These are phyloP conservation scores for Coniochaeta sp. DNA, from an alignment of 2,329 filamentous ascomycete species.

Conservation along the genomic window DNA sequence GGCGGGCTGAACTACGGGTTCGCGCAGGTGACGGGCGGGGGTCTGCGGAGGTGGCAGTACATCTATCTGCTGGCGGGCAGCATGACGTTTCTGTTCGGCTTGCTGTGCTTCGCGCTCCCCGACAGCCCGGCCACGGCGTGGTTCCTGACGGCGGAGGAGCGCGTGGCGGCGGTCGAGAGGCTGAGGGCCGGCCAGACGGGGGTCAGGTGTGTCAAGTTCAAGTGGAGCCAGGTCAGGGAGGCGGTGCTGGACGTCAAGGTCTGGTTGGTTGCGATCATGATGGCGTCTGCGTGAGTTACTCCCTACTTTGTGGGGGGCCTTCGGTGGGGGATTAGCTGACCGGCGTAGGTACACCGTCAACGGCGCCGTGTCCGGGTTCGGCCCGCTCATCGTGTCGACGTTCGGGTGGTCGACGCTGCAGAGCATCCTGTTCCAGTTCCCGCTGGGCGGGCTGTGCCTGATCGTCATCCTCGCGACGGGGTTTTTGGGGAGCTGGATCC, in stretches of 20 bases:
- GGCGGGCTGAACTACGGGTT: constrained; percentile 61
- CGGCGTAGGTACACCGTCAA: constrained; percentile 55
- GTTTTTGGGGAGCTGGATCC: constrained; percentile 51
- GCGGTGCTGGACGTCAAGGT: constrained; percentile 52
- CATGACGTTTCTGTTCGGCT: constrained; percentile 56
- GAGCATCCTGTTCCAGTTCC: constrained; percentile 68
- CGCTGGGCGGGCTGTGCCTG: constrained; percentile 61
- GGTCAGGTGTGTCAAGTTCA: constrained; percentile 53
- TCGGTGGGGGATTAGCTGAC: too few relatives aligned
- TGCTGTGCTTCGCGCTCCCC: constrained; percentile 58
- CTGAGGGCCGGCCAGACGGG: constrained; percentile 57
- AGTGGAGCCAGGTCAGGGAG: constrained; percentile 50
- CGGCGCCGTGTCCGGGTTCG: constrained; percentile 63
- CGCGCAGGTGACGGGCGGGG: constrained; percentile 49
- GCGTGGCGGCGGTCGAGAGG: constrained; percentile 56
- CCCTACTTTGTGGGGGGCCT: too few relatives aligned
- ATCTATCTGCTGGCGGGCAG: constrained; percentile 61
- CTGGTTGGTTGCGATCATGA: constrained; percentile 59
- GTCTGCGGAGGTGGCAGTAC: constrained; percentile 59
- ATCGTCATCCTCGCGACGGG: constrained; percentile 60
- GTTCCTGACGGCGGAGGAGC: constrained; percentile 59
- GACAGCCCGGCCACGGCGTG: constrained; percentile 60
- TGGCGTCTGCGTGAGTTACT: constrained; percentile 49
- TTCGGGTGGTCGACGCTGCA: constrained; percentile 59
- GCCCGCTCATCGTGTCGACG: constrained; percentile 63